A percentile compares a stretch with the other conserved stretches of the same genome.
Conservation (phyloP, 2,329 filamentous ascomycete species). For the Colletotrichum sp. region DNA sequence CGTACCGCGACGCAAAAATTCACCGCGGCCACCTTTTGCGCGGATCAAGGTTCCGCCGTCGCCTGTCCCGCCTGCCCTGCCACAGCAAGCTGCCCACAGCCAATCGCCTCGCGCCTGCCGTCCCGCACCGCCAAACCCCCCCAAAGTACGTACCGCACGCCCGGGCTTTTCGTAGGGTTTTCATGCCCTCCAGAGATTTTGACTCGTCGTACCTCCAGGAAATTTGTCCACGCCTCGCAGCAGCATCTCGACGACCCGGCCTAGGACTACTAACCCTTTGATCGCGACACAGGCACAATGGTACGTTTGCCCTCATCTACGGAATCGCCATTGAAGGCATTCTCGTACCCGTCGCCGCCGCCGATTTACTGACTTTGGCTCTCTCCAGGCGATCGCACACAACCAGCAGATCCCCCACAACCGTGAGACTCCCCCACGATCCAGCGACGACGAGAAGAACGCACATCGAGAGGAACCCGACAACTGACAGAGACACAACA, state of each 20-base stretch:
- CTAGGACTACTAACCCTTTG: constrained; percentile 38
- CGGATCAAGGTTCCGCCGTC: constrained; percentile 16
- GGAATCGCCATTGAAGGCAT: not conserved
- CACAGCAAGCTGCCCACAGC: not conserved
- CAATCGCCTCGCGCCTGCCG: not conserved
- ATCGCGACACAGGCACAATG: constrained; percentile 59
- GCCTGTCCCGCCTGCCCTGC: not conserved
- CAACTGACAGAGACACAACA: constrained; percentile 51
- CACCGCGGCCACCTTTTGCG: not conserved
- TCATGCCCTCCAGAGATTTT: constrained; percentile 46
- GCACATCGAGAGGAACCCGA: constrained; percentile 25
- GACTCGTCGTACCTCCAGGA: constrained; percentile 35
- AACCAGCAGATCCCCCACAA: constrained; percentile 98
- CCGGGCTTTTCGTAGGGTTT: constrained; percentile 40
- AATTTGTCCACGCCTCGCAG: constrained; percentile 20
- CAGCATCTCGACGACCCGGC: constrained; percentile 20
- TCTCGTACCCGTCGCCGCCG: not conserved
- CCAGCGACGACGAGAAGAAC: not conserved
- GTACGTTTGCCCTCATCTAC: constrained; percentile 36
- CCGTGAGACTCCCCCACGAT: constrained; percentile 64
- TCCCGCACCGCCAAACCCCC: not conserved
- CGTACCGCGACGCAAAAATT: not conserved
- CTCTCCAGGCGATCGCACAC: constrained; percentile 85
- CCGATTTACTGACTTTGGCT: constrained; percentile 11
- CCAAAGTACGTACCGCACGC: constrained; percentile 14